Base-by-base conservation (phyloP, 257 asterid species). In the Primulina tabacum region DNA sequence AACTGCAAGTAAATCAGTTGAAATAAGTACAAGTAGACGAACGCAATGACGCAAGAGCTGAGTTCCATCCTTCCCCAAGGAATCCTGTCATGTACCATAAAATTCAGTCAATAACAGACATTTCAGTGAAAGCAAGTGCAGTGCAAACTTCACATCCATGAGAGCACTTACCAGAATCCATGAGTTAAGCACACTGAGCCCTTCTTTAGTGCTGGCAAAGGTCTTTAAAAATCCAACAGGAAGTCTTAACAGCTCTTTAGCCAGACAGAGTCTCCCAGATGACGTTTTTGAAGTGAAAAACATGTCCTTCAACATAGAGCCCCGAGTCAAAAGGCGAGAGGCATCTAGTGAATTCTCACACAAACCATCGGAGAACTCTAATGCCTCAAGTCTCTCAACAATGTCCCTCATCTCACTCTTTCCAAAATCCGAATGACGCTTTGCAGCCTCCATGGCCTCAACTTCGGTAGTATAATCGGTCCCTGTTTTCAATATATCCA, bases 11-110 rank as follows among this genome's bases (percentile, higher is more conserved):
- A 94, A 77, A 82, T 94, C 93, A 59, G 89, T 94, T 69, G 98
- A 91, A 77, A 91, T 88, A 7, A 80, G 93, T 69, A 94, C 90
- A 71, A 91, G 98, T 60, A 94, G 70, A 68, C 99, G 97, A 71
- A 89, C 93, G 76, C 98, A 91, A 82, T 91, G 98, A 34, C 98
- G 99, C 88, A 94, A 81, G 74, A 94, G 97, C 82, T 91, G 99
- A 67, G 98, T 94, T 80, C 95, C 97, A 82, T 94, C 98, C 84
- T 94, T 91, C 37, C 97, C 99, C 97, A 94, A 81, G 47, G 99
- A 91, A 79, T 94, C 99, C 98, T 94, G 82, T 75, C 28, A 67
- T 38, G 62, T 35, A 35, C 8, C 63, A 71, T 59, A 68, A 52
- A 73, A 68, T 52, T 78, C 38, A 75, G 65, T 9, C 38, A 53